phyloP scores from a whole-genome alignment of 73 alveolate genomes.

The Tetrahymena elliotti region DNA sequence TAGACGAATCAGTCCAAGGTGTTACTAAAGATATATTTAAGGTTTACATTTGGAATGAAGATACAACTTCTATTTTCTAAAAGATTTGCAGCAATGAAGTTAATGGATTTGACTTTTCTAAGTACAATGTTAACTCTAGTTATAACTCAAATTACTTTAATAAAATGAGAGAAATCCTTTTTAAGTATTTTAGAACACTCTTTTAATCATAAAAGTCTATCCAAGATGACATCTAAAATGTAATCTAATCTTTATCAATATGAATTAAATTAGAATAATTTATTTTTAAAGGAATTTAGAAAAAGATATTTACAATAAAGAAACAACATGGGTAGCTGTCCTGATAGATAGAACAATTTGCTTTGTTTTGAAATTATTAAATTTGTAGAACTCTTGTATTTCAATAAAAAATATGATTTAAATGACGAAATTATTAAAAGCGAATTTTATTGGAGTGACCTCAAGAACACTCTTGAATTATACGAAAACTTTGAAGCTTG shows the following conservation, averaged over 20 bases:
- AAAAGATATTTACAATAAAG: not conserved
- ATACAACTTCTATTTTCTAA: not conserved
- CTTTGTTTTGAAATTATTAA: not conserved
- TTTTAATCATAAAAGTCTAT: not conserved
- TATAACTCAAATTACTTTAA: not conserved
- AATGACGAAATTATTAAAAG: not conserved
- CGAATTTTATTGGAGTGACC: not conserved
- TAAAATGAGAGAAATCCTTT: not conserved
- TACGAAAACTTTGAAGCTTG: not conserved
- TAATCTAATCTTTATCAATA: not conserved
- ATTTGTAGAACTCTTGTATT: not conserved
- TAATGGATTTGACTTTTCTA: not conserved
- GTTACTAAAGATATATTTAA: not conserved
- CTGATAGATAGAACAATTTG: not conserved
- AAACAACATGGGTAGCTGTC: not conserved
- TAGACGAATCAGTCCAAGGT: not conserved
- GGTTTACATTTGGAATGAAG: not conserved
- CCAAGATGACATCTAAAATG: not conserved
- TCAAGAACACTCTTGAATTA: not conserved
- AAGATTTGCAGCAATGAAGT: not conserved
- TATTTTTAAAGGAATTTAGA: not conserved
- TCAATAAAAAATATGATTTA: not conserved
- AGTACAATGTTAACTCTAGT: not conserved
- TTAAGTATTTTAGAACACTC: not conserved
- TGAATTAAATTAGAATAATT: too few species aligned